These are phyloP conservation scores for Zymoseptoria ardabiliae DNA, from an alignment of 2,329 filamentous ascomycete species.

Conservation along the genomic window DNA sequence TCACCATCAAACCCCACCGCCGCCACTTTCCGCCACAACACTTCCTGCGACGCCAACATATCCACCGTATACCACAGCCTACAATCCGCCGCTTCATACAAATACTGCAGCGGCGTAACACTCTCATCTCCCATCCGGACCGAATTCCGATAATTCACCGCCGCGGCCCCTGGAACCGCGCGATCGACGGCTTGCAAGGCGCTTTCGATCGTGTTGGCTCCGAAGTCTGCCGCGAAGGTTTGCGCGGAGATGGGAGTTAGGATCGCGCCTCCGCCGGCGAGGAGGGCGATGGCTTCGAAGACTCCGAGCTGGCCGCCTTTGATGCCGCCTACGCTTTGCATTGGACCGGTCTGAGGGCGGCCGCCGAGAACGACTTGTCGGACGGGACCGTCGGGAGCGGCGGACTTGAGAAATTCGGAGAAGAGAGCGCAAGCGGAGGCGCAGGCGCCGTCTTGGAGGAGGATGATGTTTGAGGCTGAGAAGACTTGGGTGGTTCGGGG, in stretches of 20 bases:
- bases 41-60: constrained; percentile 30
- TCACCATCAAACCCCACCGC: constrained; percentile 28
- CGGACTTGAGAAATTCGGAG: constrained; percentile 35
- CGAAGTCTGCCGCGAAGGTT: constrained; percentile 1
- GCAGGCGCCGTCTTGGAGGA: constrained; percentile 38
- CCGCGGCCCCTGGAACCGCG: constrained; percentile 8
- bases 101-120: constrained; percentile 33
- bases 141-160: constrained; percentile 33
- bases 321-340: constrained; percentile 37
- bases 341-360: constrained; percentile 32
- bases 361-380: constrained; percentile 35
- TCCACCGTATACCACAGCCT: constrained; percentile 33
- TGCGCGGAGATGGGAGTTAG: neutral
- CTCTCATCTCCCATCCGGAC: constrained; percentile 26
- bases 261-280: neutral
- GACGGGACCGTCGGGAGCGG: constrained; percentile 26
- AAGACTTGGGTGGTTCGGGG: constrained; percentile 28
- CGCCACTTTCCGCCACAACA: constrained; percentile 34
- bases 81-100: constrained; percentile 37
- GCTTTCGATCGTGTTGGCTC: neutral
- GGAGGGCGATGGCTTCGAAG: constrained; percentile 1
- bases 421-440: constrained; percentile 38
- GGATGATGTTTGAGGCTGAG: constrained; percentile 33
- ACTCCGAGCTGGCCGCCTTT: constrained; percentile 32
- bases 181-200: constrained; percentile 4